Evolutionary conservation across 257 asterid genomes (phyloP), one percentile per base, ranked within the genome.

Genomic region (Buddleja alternifolia): DNA sequence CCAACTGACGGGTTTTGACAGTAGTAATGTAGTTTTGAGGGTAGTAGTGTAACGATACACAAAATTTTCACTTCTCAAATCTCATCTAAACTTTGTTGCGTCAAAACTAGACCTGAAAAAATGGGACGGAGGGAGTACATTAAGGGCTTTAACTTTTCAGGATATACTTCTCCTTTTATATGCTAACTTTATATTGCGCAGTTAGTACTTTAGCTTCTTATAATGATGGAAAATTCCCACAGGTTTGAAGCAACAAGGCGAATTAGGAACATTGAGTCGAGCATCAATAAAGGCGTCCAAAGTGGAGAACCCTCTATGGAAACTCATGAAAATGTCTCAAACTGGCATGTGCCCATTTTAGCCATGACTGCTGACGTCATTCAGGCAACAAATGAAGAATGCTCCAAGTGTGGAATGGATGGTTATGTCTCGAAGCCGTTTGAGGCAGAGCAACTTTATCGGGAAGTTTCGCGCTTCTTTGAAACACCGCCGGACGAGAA

Each of bases 351-450:
- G 19, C 96, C 96, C 16, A 91, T 93, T 64, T 63, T 93, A 77
- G 99, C 99, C 63, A 93, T 93, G 97, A 93, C 99, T 0, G 99
- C 99, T 6, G 96, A 93, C 10, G 99, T 93, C 36, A 83, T 93
- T 78, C 97, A 91, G 60, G 99, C 97, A 6, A 90, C 99, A 19
- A 71, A 73, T 23, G 96, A 90, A 69, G 77, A 67, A 65, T 93
- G 99, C 77, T 77, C 74, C 59, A 73, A 25, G 65, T 61, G 75
- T 63, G 86, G 84, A 66, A 93, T 93, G 99, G 96, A 93, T 71
- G 99, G 99, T 24, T 93, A 89, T 15, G 96, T 93, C 16, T 83
- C 97, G 9, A 93, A 90, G 64, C 99, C 99, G 10, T 93, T 93
- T 15, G 97, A 93, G 24, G 96, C 99, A 0, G 97, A 93, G 72